A percentile compares a stretch with the other conserved stretches of the same genome.
phyloP scores from a whole-genome alignment of 768 basidiomycete genomes.

The Phallus indusiatus region DNA sequence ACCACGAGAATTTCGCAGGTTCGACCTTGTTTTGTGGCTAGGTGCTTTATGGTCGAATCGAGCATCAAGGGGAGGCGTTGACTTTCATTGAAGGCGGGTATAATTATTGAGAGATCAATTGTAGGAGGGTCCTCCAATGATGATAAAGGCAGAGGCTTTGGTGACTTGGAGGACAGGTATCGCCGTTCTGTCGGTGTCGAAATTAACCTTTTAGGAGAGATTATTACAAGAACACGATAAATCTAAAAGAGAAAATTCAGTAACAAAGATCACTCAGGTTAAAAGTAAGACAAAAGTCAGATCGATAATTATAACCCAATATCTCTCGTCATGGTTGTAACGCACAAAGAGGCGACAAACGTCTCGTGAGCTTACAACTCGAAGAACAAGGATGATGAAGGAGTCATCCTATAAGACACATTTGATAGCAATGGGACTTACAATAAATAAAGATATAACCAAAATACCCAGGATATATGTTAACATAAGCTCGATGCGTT shows the following conservation, averaged over 20 bases:
- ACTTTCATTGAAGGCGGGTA: constrained; percentile 82
- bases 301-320: background rate
- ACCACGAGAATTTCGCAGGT: constrained; percentile 79
- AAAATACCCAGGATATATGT: background rate
- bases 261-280: background rate
- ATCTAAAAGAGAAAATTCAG: constrained; percentile 32
- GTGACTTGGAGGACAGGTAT: constrained; percentile 51
- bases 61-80: constrained; percentile 82
- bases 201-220: constrained; percentile 62
- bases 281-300: background rate
- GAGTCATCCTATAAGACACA: background rate
- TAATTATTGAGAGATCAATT: constrained; percentile 69
- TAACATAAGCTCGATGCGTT: background rate
- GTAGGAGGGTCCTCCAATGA: constrained; percentile 41
- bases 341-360: background rate
- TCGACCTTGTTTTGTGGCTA: constrained; percentile 34
- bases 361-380: constrained; percentile 2
- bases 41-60: constrained; percentile 57
- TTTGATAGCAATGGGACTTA: background rate
- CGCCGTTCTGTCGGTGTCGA: constrained; percentile 58
- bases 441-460: background rate
- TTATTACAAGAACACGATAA: constrained; percentile 60
- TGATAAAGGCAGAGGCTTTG: constrained; percentile 47
- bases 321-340: constrained; percentile 6
- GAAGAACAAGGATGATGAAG: constrained; percentile 11